Percentiles rank a stretch among this genome's conserved stretches.
These are phyloP conservation scores for Clonostachys chloroleuca DNA, from an alignment of 2,329 filamentous ascomycete species.

Conservation along the genomic window DNA sequence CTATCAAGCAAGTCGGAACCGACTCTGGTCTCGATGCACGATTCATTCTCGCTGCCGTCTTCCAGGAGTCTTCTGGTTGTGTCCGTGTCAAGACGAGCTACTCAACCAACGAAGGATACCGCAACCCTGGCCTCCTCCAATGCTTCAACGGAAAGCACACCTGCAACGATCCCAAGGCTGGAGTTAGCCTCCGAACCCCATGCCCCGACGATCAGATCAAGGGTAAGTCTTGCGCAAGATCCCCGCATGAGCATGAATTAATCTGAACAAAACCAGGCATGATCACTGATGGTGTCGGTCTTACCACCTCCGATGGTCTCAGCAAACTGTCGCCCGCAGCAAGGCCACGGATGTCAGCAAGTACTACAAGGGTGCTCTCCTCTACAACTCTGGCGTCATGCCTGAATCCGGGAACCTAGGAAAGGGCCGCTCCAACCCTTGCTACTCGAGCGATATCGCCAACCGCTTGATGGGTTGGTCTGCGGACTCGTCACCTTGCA, in stretches of 20 bases:
- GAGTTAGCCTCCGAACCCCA: background rate
- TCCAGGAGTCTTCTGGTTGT: constrained; percentile 1
- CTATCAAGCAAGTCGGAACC: background rate
- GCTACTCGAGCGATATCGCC: constrained; percentile 13
- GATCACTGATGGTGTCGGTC: constrained; percentile 30
- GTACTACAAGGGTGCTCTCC: constrained; percentile 27
- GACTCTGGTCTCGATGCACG: constrained; percentile 1
- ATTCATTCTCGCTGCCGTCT: constrained; percentile 3
- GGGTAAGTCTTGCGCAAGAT: background rate
- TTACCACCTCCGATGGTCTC: constrained; percentile 22
- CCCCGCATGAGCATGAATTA: background rate
- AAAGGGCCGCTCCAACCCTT: constrained; percentile 9
- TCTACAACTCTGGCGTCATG: constrained; percentile 33
- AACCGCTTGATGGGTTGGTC: constrained; percentile 12
- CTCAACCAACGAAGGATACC: background rate
- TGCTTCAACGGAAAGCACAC: constrained; percentile 1
- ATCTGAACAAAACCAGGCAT: constrained; percentile 2
- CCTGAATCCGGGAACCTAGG: constrained; percentile 21
- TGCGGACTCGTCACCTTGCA: constrained; percentile 5
- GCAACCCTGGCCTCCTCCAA: constrained; percentile 2
- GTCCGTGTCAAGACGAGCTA: constrained; percentile 1
- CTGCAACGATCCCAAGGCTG: constrained; percentile 2
- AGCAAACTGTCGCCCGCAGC: constrained; percentile 18
- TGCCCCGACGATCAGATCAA: constrained; percentile 1
- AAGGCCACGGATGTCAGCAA: constrained; percentile 14